Evolutionary conservation across 257 asterid genomes (phyloP), one percentile per base, ranked within the genome.

Genomic region (Solanum clarkiae): DNA sequence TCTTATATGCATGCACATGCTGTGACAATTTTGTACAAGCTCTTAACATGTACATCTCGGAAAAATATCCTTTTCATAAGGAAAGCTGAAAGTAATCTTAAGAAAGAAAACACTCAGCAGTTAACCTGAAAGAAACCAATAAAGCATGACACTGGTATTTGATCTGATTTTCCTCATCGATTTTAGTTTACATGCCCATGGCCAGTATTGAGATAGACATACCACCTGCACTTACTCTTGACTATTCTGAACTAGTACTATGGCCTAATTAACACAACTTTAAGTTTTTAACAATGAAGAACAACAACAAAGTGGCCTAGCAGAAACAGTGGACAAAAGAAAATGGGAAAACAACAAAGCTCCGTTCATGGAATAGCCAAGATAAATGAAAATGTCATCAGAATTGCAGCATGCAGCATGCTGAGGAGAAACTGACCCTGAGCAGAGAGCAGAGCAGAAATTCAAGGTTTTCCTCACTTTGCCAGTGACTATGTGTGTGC

Each of bases 381-480:
- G 82, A 75, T 75, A 75, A 40, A 75, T 8, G n/a, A 32, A 69
- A 69, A 69, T 69, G 51, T 17, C 15, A 17, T 69, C 24, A 36
- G 24, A 10, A 49, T 17, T 16, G 51, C 51, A 40, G 77, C 53
- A 69, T 36, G 24, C 24, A 36, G 11, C 51, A 69, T 40, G 15
- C n/a, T 12, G 40, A 65, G 75, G 77, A 86, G 84, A 66, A 83
- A 83, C 98, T 88, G 85, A 94, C 99, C 98, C 99, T 86, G 99
- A 95, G 90, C 98, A 93, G 90, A 96, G 96, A 85, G 97, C 98
- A 15, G 88, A 90, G 89, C 98, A 96, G 91, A 96, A 94, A 84
- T 96, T 95, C 56, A 91, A 86, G 15, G 99, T 96, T 90, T 84
- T 88, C 85, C 99, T 92, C 84, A 89, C 97, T 94, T 93, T 90